A percentile compares a stretch with the other conserved stretches of the same genome.
Conservation (phyloP, 2,329 filamentous ascomycete species). For the Diplodia corticola region DNA sequence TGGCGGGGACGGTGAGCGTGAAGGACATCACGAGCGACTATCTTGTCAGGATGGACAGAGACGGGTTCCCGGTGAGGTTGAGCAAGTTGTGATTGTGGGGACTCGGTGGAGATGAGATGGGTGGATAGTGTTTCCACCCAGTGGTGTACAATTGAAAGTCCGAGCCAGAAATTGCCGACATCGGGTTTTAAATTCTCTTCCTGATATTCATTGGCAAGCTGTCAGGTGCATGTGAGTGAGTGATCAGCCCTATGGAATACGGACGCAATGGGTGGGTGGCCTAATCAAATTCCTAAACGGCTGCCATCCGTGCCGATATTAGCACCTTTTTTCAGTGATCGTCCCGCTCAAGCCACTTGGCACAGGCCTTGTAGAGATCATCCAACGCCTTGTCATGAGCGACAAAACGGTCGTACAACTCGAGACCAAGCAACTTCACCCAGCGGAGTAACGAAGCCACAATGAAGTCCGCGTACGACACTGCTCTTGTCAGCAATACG, state of each 20-base stretch:
- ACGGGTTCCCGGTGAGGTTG: neutral
- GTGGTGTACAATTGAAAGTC: neutral
- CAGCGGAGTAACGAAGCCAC: conserved; percentile 54
- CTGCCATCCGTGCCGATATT: neutral
- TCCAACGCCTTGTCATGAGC: conserved; percentile 41
- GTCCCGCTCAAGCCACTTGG: conserved; percentile 43
- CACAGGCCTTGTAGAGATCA: conserved; percentile 42
- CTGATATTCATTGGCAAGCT: neutral
- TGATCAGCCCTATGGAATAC: conserved; percentile 9
- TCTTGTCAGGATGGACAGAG: conserved; percentile 1
- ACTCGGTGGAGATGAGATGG: neutral
- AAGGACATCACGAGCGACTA: conserved; percentile 8
- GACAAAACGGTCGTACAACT: conserved; percentile 43
- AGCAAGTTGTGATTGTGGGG: neutral
- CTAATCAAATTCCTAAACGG: neutral
- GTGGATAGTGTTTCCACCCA: neutral
- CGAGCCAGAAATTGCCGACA: neutral
- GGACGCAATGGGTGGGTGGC: neutral
- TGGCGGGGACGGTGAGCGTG: conserved; percentile 24
- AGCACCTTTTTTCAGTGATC: conserved; percentile 29
- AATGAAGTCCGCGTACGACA: conserved; percentile 51
- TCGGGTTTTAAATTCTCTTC: neutral
- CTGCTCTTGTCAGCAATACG: conserved; percentile 25
- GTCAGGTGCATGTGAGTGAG: neutral
- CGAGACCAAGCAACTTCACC: conserved; percentile 38